phyloP scores from a whole-genome alignment of 73 alveolate species.

The Tetrahymena borealis region DNA sequence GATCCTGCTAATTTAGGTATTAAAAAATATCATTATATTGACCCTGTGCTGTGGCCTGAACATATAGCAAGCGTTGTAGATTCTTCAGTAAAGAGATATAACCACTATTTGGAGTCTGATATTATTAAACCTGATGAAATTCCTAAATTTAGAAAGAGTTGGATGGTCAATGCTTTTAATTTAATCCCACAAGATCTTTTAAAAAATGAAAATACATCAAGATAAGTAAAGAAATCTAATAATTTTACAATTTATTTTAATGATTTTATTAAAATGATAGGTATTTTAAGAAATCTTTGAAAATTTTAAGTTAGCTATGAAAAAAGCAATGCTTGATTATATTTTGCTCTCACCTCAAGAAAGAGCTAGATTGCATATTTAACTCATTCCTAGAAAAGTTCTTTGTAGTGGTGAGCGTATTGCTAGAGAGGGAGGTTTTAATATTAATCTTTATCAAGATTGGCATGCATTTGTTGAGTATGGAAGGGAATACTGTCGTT shows the following conservation, averaged over 20 bases:
- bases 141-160: slow-evolving; percentile 67
- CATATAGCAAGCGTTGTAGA: slow-evolving; percentile 63
- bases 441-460: slow-evolving; percentile 52
- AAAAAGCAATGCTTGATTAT: slow-evolving; percentile 80
- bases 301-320: slow-evolving; percentile 71
- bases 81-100: slow-evolving; percentile 72
- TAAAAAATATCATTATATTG: slow-evolving; percentile 58
- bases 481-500: slow-evolving; percentile 23
- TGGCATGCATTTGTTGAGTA: slow-evolving; percentile 56
- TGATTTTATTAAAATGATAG: background rate
- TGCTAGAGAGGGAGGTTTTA: slow-evolving; percentile 86
- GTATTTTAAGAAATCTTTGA: slow-evolving; percentile 71
- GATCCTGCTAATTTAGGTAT: slow-evolving; percentile 68
- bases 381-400: slow-evolving; percentile 78
- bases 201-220: slow-evolving; percentile 33
- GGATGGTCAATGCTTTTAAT: slow-evolving; percentile 80
- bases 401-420: slow-evolving; percentile 77
- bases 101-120: slow-evolving; percentile 75
- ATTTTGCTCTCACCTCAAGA: slow-evolving; percentile 89
- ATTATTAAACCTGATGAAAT: slow-evolving; percentile 79
- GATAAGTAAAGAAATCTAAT: slow-evolving; percentile 13
- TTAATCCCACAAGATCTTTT: slow-evolving; percentile 61
- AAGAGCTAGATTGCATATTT: slow-evolving; percentile 86
- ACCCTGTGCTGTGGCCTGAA: slow-evolving; percentile 67
- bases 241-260: background rate